These are phyloP conservation scores for Lactifluus echinatus DNA, from an alignment of 768 basidiomycete genomes.

Conservation along the genomic window DNA sequence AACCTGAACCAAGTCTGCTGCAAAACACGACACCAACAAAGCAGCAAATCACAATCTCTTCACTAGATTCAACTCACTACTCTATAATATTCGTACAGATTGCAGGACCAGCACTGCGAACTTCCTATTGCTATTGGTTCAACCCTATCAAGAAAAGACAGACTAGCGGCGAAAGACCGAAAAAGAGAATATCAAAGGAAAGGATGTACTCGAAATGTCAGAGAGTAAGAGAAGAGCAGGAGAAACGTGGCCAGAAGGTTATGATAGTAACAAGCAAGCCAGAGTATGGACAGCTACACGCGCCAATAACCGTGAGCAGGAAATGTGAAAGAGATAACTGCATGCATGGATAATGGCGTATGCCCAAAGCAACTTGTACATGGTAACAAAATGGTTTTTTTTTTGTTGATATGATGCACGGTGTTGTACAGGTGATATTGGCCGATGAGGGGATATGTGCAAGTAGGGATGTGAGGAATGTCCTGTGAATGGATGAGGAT, in stretches of 20 bases:
- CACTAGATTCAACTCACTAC: not conserved
- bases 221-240: not conserved
- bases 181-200: not conserved
- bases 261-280: constrained; percentile 1
- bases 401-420: constrained; percentile 13
- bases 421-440: constrained; percentile 19
- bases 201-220: constrained; percentile 5
- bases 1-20: too few species aligned
- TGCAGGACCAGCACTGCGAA: constrained; percentile 14
- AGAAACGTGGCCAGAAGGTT: not conserved
- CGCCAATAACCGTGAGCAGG: not conserved
- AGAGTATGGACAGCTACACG: constrained; percentile 12
- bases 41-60: not conserved
- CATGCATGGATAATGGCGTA: not conserved
- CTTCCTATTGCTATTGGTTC: constrained; percentile 1
- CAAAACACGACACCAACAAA: not conserved
- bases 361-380: constrained; percentile 12
- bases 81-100: not conserved
- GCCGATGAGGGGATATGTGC: constrained; percentile 7
- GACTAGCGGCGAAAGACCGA: not conserved
- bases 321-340: not conserved
- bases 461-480: constrained; percentile 10
- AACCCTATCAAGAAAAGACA: constrained; percentile 2
- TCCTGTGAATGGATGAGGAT: constrained; percentile 1
- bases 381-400: not conserved